These are phyloP conservation scores for Hypomontagnella submonticulosa DNA, from an alignment of 495 filamentous ascomycete species.

Conservation along the genomic window DNA sequence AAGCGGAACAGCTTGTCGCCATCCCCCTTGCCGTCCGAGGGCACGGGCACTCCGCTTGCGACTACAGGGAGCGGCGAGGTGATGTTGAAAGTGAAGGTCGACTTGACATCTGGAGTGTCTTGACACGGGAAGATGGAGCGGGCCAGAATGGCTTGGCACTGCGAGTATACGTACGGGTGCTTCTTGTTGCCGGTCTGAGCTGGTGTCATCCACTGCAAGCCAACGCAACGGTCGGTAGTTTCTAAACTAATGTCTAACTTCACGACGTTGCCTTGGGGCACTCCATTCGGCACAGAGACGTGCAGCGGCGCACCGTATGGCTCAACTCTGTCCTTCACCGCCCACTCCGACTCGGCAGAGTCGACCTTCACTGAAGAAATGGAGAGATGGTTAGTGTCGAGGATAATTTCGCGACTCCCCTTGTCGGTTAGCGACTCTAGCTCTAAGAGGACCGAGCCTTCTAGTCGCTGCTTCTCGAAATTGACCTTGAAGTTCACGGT, in stretches of 20 bases:
- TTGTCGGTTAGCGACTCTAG: slow-evolving; percentile 77
- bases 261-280: slow-evolving; percentile 69
- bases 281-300: slow-evolving; percentile 72
- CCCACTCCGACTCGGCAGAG: slow-evolving; percentile 68
- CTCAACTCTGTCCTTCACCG: slow-evolving; percentile 71
- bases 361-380: slow-evolving; percentile 74
- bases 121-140: slow-evolving; percentile 95
- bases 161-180: slow-evolving; percentile 96
- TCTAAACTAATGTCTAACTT: slow-evolving; percentile 67
- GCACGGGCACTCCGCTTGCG: slow-evolving; percentile 82
- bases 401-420: slow-evolving; percentile 76
- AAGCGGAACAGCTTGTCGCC: slow-evolving; percentile 78
- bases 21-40: slow-evolving; percentile 59
- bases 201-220: slow-evolving; percentile 91
- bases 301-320: slow-evolving; percentile 84
- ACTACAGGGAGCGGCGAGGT: slow-evolving; percentile 87
- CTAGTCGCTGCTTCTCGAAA: slow-evolving; percentile 78
- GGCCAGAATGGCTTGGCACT: slow-evolving; percentile 96
- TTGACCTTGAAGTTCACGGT: slow-evolving; percentile 81
- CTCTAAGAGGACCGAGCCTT: slow-evolving; percentile 77
- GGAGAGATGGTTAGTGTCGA: slow-evolving; percentile 86
- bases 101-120: slow-evolving; percentile 96
- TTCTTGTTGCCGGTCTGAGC: slow-evolving; percentile 93
- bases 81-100: slow-evolving; percentile 87
- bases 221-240: slow-evolving; percentile 89